Evolutionary conservation across 73 alveolate genomes (phyloP), one percentile per base, ranked within the genome.

Genomic region (Symbiodinium pilosum): DNA sequence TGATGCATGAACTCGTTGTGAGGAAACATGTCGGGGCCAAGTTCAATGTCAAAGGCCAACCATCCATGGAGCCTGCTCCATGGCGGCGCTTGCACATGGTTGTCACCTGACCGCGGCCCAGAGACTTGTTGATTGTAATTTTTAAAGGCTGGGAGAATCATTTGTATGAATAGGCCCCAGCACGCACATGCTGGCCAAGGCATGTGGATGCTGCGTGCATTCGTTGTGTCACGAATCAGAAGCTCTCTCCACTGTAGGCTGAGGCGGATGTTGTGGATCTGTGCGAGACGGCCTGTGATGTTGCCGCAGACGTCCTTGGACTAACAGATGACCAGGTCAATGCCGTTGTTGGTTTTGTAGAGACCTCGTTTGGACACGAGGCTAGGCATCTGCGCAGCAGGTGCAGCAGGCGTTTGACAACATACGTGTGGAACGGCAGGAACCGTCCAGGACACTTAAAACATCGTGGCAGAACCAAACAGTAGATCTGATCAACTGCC

Each of bases 61-160:
- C 94, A 18, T 87, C 94, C 69, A 56, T 43, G 64, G 94, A 56
- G 7, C 85, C 73, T 2, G 71, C 94, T 24, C 94, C 94, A 20
- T 87, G 94, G 94, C 94, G 94, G 9, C 94, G 94, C 41, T 85
- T 87, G 16, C 94, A 87, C 30, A 85, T 87, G 44, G 94, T 87
- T 38, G 71, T 87, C 24, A 87, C 86, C 36, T 87, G 94, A 24
- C 44, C 3, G 36, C 6, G 32, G n/a, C 94, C 69, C 69, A 32
- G 51, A 34, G 83, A 20, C 4, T 64, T n/a, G n/a, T n/a, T n/a
- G n/a, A n/a, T n/a, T n/a, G n/a, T n/a, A 24, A 4, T 18, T 21
- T 38, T 38, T 11, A 24, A 6, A 8, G 6, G 20, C 43, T 77
- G 26, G 42, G 32, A 38, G 12, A n/a, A 40, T n/a, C 4, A 43